Evolutionary conservation across 2,329 filamentous ascomycete species (phyloP).

Genomic region (Calonectria henricotiae): DNA sequence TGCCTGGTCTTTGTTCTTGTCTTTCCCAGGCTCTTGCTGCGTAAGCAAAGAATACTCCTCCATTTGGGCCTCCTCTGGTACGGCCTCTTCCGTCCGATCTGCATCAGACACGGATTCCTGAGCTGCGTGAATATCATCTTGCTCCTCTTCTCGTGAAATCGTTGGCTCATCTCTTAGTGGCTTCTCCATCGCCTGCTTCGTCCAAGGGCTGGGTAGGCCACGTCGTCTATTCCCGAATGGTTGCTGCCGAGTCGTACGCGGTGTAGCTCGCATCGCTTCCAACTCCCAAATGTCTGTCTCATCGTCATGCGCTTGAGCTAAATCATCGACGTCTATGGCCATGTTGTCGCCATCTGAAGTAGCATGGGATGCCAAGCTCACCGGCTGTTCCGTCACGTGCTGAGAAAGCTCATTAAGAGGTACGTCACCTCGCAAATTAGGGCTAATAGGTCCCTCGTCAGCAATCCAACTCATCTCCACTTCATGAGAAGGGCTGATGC

Average conservation of each 20-base stretch:
- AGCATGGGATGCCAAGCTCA: conserved; percentile 21
- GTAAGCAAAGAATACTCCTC: conserved; percentile 67
- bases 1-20: conserved; percentile 33
- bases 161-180: conserved; percentile 37
- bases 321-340: conserved; percentile 41
- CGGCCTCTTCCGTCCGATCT: conserved; percentile 39
- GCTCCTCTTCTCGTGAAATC: conserved; percentile 12
- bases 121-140: conserved; percentile 17
- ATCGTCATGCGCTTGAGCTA: conserved; percentile 55
- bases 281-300: conserved; percentile 72
- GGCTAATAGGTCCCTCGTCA: conserved; percentile 59
- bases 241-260: conserved; percentile 54
- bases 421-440: conserved; percentile 57
- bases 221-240: conserved; percentile 53
- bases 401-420: conserved; percentile 53
- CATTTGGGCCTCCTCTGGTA: conserved; percentile 45
- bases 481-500: conserved; percentile 54
- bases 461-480: conserved; percentile 65
- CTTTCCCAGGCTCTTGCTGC: conserved; percentile 47
- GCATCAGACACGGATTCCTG: conserved; percentile 37
- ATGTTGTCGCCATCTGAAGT: conserved; percentile 29
- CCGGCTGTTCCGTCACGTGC: conserved; percentile 10
- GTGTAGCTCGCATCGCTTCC: conserved; percentile 68
- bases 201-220: conserved; percentile 62
- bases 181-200: conserved; percentile 46